Conservation (phyloP, 192 early-diverging fungal genomes). For the Gamsiella multidivaricata region DNA sequence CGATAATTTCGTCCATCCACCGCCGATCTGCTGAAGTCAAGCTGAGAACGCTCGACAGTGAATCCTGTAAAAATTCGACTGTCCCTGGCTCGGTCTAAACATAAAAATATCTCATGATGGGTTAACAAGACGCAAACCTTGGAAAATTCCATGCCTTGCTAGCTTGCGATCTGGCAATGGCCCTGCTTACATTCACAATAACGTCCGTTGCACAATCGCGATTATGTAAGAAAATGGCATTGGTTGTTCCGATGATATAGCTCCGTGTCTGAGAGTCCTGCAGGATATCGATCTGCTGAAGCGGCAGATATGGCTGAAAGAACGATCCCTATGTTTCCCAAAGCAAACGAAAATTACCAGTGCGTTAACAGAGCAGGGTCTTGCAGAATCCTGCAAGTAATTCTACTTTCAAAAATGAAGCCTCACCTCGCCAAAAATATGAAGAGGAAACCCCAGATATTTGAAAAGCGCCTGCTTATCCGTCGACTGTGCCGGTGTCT, state of each 20-base stretch:
- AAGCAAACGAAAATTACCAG: not conserved
- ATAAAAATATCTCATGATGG: not conserved
- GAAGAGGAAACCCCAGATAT: constrained; percentile 70
- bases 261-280: constrained; percentile 71
- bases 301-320: constrained; percentile 85
- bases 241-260: constrained; percentile 83
- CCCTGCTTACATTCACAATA: constrained; percentile 74
- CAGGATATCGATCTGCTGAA: constrained; percentile 86
- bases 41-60: constrained; percentile 60
- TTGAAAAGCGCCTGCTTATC: constrained; percentile 58
- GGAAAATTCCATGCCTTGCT: not conserved
- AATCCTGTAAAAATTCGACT: constrained; percentile 74
- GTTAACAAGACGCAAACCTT: too few species aligned
- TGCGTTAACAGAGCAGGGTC: too few species aligned
- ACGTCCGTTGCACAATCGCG: constrained; percentile 77
- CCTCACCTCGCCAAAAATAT: constrained; percentile 68
- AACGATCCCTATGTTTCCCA: constrained; percentile 67
- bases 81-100: constrained; percentile 76
- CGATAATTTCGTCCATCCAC: constrained; percentile 84
- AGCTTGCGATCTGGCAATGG: not conserved
- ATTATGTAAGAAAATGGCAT: constrained; percentile 83
- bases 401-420: not conserved
- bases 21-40: constrained; percentile 77
- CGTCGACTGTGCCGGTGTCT: constrained; percentile 49
- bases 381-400: too few species aligned